Evolutionary conservation across 176 grass and related monocot species (phyloP), one percentile per base, ranked within the genome.

Genomic region (Carex pumila): DNA sequence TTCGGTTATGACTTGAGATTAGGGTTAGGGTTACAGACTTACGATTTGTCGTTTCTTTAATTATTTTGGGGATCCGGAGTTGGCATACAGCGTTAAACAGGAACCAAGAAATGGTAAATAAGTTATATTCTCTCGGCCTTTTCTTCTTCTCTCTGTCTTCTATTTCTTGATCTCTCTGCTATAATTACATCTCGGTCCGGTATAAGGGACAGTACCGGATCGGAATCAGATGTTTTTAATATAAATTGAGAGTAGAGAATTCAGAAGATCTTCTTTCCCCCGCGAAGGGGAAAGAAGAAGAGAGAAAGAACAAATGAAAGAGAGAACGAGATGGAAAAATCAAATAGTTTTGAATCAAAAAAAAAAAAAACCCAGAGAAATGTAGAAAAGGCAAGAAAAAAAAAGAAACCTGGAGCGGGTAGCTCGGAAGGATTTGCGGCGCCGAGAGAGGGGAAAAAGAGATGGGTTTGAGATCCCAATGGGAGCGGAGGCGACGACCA

Each of bases 371-470:
- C 61, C 21, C 21, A 50, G 52, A 79, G 12, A 25, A 2, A 65
- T 18, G 56, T 18, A 64, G 70, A 77, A 41, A 66, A 82, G 73
- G 50, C 50, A 61, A 56, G 18, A 53, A 49, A 22, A 69, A 83
- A 90, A 61, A 39, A 61, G 76, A 75, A 86, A 83, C 85, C 83
- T 87, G 82, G 66, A 68, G 89, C 79, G 89, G 71, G 81, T 86
- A 84, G 87, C 85, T 87, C 87, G 83, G 89, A 91, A 85, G 71
- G 75, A 91, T 91, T 88, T 88, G 86, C 89, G 89, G 82, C 89
- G 89, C 79, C 55, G 87, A 85, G 74, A 39, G 82, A 61, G 89
- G 85, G 65, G 85, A 72, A 67, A 67, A 66, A 63, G 80, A 83
- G 66, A 2, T n/a, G 73, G 64, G 52, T 50, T 76, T 53, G 22